A percentile compares a stretch with the other conserved stretches of the same genome.
Conservation (phyloP, 2,329 filamentous ascomycete genomes). For the Tothia fuscella region DNA sequence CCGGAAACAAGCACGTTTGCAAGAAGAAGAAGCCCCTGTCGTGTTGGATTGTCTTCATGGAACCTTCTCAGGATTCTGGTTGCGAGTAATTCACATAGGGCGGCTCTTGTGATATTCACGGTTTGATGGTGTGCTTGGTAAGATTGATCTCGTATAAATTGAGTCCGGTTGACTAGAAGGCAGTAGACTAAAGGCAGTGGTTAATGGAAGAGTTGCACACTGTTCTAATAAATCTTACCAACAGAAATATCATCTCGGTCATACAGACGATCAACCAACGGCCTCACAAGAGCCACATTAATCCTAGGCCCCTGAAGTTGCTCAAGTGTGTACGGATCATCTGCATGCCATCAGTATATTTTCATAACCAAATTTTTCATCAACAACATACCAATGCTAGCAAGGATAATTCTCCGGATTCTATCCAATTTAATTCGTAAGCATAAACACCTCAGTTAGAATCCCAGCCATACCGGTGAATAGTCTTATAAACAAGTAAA, state of each 20-base stretch:
- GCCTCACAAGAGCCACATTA: conserved; percentile 68
- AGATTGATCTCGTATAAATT: conserved; percentile 67
- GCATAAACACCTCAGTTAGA: neutral
- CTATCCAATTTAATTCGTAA: conserved; percentile 15
- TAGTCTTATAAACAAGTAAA: conserved; percentile 11
- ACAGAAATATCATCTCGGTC: conserved; percentile 54
- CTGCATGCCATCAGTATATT: conserved; percentile 20
- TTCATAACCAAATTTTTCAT: neutral
- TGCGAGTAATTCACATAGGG: conserved; percentile 68
- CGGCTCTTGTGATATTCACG: conserved; percentile 65
- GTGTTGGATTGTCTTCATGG: conserved; percentile 63
- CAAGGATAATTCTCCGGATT: conserved; percentile 34
- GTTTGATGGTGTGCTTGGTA: conserved; percentile 68
- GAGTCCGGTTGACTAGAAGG: conserved; percentile 66
- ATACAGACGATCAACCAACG: conserved; percentile 73
- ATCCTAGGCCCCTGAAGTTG: conserved; percentile 72
- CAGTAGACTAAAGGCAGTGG: conserved; percentile 52
- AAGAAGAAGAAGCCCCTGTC: conserved; percentile 58
- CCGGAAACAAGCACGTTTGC: conserved; percentile 72
- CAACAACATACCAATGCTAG: conserved; percentile 29
- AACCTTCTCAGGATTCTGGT: conserved; percentile 66
- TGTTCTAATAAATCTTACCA: conserved; percentile 31
- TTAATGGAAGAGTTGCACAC: neutral
- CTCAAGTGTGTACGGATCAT: conserved; percentile 57
- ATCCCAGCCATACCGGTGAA: conserved; percentile 7